Percentiles rank a stretch among this genome's conserved stretches.
phyloP scores from a whole-genome alignment of 2,329 filamentous ascomycete species.

The Penicillium sclerotiorum region DNA sequence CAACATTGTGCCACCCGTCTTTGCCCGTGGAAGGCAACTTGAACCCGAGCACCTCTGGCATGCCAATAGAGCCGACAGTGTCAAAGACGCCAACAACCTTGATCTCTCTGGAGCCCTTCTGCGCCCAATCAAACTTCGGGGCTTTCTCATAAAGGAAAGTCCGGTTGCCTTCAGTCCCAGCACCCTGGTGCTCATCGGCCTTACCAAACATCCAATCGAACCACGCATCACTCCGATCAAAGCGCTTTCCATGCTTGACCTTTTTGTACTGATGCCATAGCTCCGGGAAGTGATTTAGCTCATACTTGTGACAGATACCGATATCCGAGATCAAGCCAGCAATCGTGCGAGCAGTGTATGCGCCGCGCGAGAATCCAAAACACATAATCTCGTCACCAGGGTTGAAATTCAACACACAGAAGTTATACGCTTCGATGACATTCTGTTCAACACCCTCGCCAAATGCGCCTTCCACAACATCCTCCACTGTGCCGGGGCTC shows the following conservation, averaged over 20 bases:
- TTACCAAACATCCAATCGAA: slow-evolving; percentile 26
- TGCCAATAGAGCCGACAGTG: slow-evolving; percentile 36
- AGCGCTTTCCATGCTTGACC: slow-evolving; percentile 16
- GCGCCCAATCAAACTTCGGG: slow-evolving; percentile 13
- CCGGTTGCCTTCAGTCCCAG: slow-evolving; percentile 8
- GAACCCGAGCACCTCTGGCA: slow-evolving; percentile 30
- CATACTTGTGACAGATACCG: slow-evolving; percentile 19
- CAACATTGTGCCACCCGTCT: slow-evolving; percentile 20
- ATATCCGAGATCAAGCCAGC: slow-evolving; percentile 25
- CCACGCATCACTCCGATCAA: slow-evolving; percentile 24
- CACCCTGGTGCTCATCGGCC: slow-evolving; percentile 24
- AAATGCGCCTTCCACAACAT: slow-evolving; percentile 30
- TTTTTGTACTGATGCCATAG: slow-evolving; percentile 24
- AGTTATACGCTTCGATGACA: slow-evolving; percentile 25
- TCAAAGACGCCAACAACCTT: slow-evolving; percentile 40
- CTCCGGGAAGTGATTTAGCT: slow-evolving; percentile 23
- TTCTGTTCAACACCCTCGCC: slow-evolving; percentile 23
- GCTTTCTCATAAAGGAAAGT: slow-evolving; percentile 14
- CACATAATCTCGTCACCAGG: slow-evolving; percentile 27
- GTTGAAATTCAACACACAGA: slow-evolving; percentile 23
- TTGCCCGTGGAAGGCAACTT: slow-evolving; percentile 13
- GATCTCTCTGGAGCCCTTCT: slow-evolving; percentile 20
- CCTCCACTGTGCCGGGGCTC: slow-evolving; percentile 23
- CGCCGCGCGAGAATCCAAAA: slow-evolving; percentile 25
- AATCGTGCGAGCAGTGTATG: slow-evolving; percentile 24